Evolutionary conservation across 768 basidiomycete species (phyloP), one percentile per base, ranked within the genome.

Genomic region (Tylopilus sp.): DNA sequence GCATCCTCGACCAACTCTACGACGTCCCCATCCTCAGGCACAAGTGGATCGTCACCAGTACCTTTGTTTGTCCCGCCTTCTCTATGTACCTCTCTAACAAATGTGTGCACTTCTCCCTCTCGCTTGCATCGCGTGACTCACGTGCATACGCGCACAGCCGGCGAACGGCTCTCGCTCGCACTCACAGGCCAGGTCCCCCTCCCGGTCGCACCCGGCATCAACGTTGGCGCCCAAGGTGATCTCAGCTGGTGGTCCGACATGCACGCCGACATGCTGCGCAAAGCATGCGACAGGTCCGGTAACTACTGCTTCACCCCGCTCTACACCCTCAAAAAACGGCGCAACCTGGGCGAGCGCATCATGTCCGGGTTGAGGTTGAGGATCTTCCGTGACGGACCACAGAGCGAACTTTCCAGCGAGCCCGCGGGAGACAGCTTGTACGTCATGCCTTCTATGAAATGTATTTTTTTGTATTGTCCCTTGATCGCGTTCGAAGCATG

Each of bases 31-130:
- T 15, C 5, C 62, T 73, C n/a, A 53, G 44, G 6, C 57, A 63
- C 61, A 73, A 62, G 48, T 62, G 45, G 44, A 59, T 73, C 46
- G 71, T 73, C 47, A 73, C 73, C 0, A 60, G 53, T 48, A 28
- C 58, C 0, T 52, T 72, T 45, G 11, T 53, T 4, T 74, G 69
- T 43, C 70, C 69, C 11, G 73, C 71, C 1, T 64, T 57, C 22
- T 64, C 61, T 43, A 62, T 71, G 62, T 74, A 68, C 18, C 55
- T 70, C 25, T 68, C 66, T 26, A 53, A 66, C 44, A 70, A 64
- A 39, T 51, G 61, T 63, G 28, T 30, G n/a, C 9, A 18, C 12
- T 6, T n/a, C n/a, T 2, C 4, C 20, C 44, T 1, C 4, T 6
- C 26, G 9, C 20, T 2, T 21, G 20, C n/a, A n/a, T n/a, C n/a